Evolutionary conservation across 768 basidiomycete genomes (phyloP), one percentile per base, ranked within the genome.

Genomic region (Amanita rubescens): DNA sequence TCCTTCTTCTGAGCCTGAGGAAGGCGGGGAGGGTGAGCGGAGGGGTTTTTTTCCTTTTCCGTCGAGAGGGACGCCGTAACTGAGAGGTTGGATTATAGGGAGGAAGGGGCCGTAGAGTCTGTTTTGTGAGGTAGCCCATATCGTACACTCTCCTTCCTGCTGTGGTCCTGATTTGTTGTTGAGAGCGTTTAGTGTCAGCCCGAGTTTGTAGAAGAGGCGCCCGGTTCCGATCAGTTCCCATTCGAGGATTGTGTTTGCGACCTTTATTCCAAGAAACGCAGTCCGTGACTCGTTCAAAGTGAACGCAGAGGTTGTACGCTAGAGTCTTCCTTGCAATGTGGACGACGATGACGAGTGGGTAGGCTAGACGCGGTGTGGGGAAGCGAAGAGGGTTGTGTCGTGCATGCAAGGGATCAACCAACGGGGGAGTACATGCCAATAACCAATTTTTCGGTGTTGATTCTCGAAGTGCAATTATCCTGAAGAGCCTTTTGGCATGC

Each of bases 31-130:
- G n/a, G n/a, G n/a, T n/a, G n/a, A n/a, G n/a, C n/a, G n/a, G n/a
- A n/a, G n/a, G n/a, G n/a, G n/a, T n/a, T n/a, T n/a, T n/a, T n/a
- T n/a, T n/a, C n/a, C n/a, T n/a, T n/a, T n/a, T n/a, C n/a, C n/a
- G n/a, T n/a, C n/a, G n/a, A n/a, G n/a, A n/a, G n/a, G n/a, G n/a
- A n/a, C n/a, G n/a, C n/a, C n/a, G n/a, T n/a, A n/a, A n/a, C n/a
- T n/a, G n/a, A n/a, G n/a, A n/a, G n/a, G n/a, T n/a, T n/a, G n/a
- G n/a, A n/a, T n/a, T n/a, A n/a, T n/a, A n/a, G n/a, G n/a, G n/a
- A 72, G 63, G 58, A 67, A 72, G 1, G 72, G 72, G 0, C 72
- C 72, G 62, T 66, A 74, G 22, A 57, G 61, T 15, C 70, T 69
- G 63, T 1, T 57, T 50, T 27, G 54, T 58, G 17, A 71, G 60